Evolutionary conservation across 2,329 filamentous ascomycete species (phyloP).

Genomic region (Aspergillus clavatus): DNA sequence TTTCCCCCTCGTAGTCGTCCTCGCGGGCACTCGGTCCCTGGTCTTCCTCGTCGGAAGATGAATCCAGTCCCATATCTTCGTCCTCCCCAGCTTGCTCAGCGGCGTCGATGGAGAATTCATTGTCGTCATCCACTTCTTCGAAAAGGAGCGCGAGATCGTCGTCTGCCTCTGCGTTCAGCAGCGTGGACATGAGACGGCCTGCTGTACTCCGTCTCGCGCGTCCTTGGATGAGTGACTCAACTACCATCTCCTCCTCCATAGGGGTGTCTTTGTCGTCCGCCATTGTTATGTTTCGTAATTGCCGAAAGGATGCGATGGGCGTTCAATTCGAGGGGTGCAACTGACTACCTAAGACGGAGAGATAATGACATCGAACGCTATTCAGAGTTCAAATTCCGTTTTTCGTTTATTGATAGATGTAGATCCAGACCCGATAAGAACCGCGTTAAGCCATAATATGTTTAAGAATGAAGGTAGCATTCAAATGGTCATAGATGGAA

Average conservation of each 20-base stretch:
- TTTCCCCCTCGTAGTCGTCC: conserved; percentile 80
- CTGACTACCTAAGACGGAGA: not conserved
- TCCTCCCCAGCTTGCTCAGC: conserved; percentile 49
- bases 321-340: not conserved
- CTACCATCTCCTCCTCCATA: conserved; percentile 18
- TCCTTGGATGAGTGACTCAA: conserved; percentile 33
- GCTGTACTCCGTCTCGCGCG: conserved; percentile 74
- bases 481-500: too few species aligned
- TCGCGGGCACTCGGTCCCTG: conserved; percentile 51
- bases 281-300: conserved; percentile 12
- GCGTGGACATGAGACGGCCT: conserved; percentile 74
- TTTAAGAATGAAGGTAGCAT: too few species aligned
- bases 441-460: too few species aligned
- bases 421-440: too few species aligned
- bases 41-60: conserved; percentile 76
- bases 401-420: too few species aligned
- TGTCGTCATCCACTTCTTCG: conserved; percentile 59
- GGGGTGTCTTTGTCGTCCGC: conserved; percentile 24
- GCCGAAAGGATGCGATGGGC: conserved; percentile 3
- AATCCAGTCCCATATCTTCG: conserved; percentile 80
- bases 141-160: conserved; percentile 58
- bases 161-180: conserved; percentile 72
- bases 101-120: conserved; percentile 36
- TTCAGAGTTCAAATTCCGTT: too few species aligned
- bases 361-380: not conserved